These are phyloP conservation scores for Rutidosis leptorrhynchoides DNA, from an alignment of 129 eudicot genomes.

Conservation along the genomic window DNA sequence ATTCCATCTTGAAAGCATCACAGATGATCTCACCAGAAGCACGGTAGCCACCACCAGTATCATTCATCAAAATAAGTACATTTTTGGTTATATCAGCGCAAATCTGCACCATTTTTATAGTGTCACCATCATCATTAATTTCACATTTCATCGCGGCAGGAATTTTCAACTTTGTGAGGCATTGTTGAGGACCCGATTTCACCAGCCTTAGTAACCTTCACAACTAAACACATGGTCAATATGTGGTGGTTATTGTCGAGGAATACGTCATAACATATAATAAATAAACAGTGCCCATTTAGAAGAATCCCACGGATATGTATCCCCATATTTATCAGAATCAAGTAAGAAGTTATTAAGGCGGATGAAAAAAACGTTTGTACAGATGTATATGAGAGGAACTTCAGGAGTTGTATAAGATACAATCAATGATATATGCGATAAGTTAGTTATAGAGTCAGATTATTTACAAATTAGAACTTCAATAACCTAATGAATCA, in stretches of 20 bases:
- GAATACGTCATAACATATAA: not conserved
- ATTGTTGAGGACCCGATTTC: conserved; percentile 98
- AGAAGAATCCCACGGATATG: conserved; percentile 79
- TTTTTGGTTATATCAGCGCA: conserved; percentile 88
- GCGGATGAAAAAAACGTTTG: no score
- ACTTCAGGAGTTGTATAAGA: no score
- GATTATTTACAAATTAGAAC: no score
- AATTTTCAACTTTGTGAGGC: conserved; percentile 99
- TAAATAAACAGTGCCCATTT: conserved; percentile 53
- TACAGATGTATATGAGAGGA: no score
- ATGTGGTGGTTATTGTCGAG: not conserved
- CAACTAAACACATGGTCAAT: conserved; percentile 6
- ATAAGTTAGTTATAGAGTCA: no score
- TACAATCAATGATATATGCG: no score
- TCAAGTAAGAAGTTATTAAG: conserved; percentile 83
- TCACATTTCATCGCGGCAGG: no score
- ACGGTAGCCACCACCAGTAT: conserved; percentile 96
- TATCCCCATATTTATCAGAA: conserved; percentile 93
- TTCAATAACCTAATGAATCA: no score
- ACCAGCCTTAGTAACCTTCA: conserved; percentile 88
- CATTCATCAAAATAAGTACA: conserved; percentile 93
- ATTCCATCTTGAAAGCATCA: conserved; percentile 85
- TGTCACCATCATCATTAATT: conserved; percentile 48
- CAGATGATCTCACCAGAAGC: conserved; percentile 96
- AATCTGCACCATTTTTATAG: conserved; percentile 86